Conservation (phyloP, 2,329 filamentous ascomycete genomes). For the Davidsoniella virescens region DNA sequence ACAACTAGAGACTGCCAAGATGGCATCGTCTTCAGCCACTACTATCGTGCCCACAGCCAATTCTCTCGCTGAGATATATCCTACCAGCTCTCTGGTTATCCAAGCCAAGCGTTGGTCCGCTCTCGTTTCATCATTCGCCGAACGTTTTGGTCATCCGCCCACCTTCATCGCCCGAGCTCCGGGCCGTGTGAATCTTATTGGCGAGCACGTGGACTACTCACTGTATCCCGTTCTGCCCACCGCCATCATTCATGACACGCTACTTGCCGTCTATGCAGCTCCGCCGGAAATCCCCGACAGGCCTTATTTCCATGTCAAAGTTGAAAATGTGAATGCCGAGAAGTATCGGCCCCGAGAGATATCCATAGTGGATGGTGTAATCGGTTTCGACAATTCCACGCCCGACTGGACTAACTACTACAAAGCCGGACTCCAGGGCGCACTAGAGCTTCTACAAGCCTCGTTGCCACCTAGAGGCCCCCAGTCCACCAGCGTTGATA, state of each 20-base stretch:
- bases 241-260: conserved; percentile 80
- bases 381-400: conserved; percentile 70
- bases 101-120: conserved; percentile 62
- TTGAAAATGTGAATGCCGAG: conserved; percentile 63
- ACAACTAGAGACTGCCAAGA: too few relatives aligned
- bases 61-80: conserved; percentile 70
- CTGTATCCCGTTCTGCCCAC: conserved; percentile 92
- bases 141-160: conserved; percentile 51
- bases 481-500: conserved; percentile 43
- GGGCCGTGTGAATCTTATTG: conserved; percentile 93
- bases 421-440: conserved; percentile 75
- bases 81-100: conserved; percentile 47
- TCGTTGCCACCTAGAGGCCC: conserved; percentile 37
- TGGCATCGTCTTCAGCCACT: background rate
- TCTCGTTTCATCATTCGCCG: conserved; percentile 54
- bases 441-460: conserved; percentile 58
- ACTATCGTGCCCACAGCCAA: conserved; percentile 53
- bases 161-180: conserved; percentile 81
- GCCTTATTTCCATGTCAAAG: conserved; percentile 37
- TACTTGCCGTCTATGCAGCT: conserved; percentile 58
- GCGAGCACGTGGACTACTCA: conserved; percentile 98
- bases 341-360: conserved; percentile 65
- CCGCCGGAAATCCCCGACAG: conserved; percentile 29
- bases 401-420: conserved; percentile 99
- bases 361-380: conserved; percentile 36